Evolutionary conservation across 495 filamentous ascomycete genomes (phyloP).

Genomic region (Talaromyces borbonicus): DNA sequence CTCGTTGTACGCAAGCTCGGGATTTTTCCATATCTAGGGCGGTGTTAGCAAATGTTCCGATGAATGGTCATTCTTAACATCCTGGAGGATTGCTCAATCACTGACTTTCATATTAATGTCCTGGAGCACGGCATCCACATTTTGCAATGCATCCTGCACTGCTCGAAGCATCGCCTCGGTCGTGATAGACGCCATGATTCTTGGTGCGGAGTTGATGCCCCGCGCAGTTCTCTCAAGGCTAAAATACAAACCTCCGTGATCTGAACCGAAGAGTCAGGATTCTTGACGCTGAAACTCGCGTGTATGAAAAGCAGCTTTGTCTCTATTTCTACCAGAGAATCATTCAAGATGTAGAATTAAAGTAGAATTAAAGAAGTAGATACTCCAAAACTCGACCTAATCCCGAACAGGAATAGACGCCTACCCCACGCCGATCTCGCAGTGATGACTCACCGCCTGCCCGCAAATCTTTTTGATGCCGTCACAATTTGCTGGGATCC

Average conservation of each 20-base stretch:
- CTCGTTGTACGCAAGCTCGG: constrained; percentile 46
- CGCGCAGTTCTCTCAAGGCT: too few relatives aligned
- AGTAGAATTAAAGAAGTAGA: background rate
- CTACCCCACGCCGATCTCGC: constrained; percentile 9
- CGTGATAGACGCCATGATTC: background rate
- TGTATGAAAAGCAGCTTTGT: too few relatives aligned
- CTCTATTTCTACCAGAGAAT: too few relatives aligned
- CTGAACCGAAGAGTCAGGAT: too few relatives aligned
- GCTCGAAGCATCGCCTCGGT: background rate
- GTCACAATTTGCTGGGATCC: background rate
- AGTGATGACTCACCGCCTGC: constrained; percentile 6
- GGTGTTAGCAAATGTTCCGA: background rate
- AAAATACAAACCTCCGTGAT: too few relatives aligned
- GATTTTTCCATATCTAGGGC: constrained; percentile 36
- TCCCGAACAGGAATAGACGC: background rate
- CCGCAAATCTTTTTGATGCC: constrained; percentile 1
- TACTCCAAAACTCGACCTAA: background rate
- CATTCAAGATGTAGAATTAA: too few relatives aligned
- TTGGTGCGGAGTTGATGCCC: too few relatives aligned
- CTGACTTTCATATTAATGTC: constrained; percentile 39
- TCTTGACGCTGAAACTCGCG: too few relatives aligned
- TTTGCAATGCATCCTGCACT: constrained; percentile 20
- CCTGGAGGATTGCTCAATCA: background rate
- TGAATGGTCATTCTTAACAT: too few relatives aligned
- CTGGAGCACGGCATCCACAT: constrained; percentile 26